phyloP scores from a whole-genome alignment of 371 early-diverging fungal species.

The Mortierella sp. region DNA sequence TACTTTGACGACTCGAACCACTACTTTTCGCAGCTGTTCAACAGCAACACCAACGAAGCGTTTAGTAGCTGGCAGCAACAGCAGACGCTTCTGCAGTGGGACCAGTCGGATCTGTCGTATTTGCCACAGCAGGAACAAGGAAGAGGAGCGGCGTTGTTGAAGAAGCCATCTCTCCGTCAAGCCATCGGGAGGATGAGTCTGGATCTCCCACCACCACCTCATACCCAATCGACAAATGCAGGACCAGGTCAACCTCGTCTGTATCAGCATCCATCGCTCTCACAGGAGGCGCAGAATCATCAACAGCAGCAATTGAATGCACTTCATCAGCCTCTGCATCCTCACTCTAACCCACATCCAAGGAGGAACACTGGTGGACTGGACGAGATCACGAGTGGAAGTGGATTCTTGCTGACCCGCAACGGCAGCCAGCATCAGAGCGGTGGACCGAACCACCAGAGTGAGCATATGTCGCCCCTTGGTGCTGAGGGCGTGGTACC shows the following conservation, averaged over 20 bases:
- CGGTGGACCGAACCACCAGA: conserved; percentile 5
- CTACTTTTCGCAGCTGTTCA: conserved; percentile 41
- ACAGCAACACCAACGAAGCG: conserved; percentile 42
- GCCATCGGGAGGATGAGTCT: neutral
- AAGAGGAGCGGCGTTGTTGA: neutral
- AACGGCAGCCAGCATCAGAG: conserved; percentile 21
- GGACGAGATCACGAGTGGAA: conserved; percentile 19
- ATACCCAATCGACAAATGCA: no score
- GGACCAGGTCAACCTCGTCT: conserved; percentile 4
- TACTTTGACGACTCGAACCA: conserved; percentile 72
- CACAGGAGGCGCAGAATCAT: conserved; percentile 26
- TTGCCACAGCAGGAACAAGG: conserved; percentile 7
- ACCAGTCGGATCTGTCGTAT: conserved; percentile 8
- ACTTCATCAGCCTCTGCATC: conserved; percentile 20
- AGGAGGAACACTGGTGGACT: conserved; percentile 14
- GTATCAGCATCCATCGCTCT: conserved; percentile 21
- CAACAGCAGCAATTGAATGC: conserved; percentile 29
- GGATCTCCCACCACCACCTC: neutral
- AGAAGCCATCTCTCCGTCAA: neutral
- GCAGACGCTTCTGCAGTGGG: conserved; percentile 33
- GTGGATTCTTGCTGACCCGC: conserved; percentile 30
- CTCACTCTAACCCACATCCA: conserved; percentile 7
- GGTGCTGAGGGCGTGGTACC: neutral
- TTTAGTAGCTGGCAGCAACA: conserved; percentile 38
- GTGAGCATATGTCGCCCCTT: conserved; percentile 14